Evolutionary conservation across 2,329 filamentous ascomycete genomes (phyloP).

Genomic region (Neofusicoccum laricinum): DNA sequence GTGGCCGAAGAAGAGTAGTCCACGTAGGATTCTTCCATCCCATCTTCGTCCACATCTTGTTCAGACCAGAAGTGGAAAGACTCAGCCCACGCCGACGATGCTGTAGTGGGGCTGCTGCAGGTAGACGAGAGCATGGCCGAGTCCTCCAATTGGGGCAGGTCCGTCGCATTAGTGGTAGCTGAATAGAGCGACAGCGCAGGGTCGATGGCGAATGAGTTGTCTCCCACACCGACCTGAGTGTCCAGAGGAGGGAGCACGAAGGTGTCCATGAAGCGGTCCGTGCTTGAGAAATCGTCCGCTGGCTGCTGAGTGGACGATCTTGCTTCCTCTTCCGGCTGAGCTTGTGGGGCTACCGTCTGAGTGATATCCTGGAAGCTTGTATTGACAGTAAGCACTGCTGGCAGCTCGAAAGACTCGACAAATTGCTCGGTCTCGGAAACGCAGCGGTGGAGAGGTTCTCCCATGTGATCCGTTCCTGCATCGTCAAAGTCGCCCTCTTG

Average conservation of each 20-base stretch:
- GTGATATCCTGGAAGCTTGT: not conserved
- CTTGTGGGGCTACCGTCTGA: not conserved
- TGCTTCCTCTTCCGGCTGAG: not conserved
- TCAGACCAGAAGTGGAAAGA: slow-evolving; percentile 2
- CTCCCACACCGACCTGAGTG: not conserved
- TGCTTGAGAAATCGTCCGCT: not conserved
- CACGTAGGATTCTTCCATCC: not conserved
- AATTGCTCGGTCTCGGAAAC: not conserved
- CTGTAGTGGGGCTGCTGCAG: not conserved
- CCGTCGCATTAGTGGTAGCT: not conserved
- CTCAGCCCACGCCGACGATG: not conserved
- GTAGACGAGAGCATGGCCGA: not conserved
- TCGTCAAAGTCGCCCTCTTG: not conserved
- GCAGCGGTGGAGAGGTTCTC: not conserved
- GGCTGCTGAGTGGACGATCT: not conserved
- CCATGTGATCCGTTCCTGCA: not conserved
- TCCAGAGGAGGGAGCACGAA: not conserved
- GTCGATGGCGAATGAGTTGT: not conserved
- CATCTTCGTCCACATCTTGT: not conserved
- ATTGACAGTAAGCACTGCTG: not conserved
- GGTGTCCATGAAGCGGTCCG: not conserved
- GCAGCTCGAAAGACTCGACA: not conserved
- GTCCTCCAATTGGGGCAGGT: not conserved
- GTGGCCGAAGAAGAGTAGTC: not conserved
- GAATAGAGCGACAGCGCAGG: not conserved